A percentile compares a stretch with the other conserved stretches of the same genome.
Conservation (phyloP, 176 grass and related monocot genomes). For the Raddia guianensis region DNA sequence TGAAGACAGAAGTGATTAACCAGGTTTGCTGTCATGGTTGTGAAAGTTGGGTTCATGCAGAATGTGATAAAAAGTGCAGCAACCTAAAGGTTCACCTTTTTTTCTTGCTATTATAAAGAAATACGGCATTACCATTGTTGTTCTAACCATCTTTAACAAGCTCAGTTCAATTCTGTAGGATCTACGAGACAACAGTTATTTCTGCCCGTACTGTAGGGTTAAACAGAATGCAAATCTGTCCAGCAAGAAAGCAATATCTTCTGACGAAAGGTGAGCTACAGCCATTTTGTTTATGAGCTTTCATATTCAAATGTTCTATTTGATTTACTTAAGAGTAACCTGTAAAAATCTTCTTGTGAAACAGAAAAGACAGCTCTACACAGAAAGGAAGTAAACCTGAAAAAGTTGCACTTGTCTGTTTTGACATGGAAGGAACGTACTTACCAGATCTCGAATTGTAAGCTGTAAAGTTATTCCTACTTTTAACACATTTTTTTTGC, state of each 20-base stretch:
- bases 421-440: slow-evolving; percentile 88
- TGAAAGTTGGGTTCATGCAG: slow-evolving; percentile 74
- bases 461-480: slow-evolving; percentile 38
- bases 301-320: slow-evolving; percentile 34
- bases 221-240: slow-evolving; percentile 40
- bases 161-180: slow-evolving; percentile 53
- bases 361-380: slow-evolving; percentile 47
- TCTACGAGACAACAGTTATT: slow-evolving; percentile 65
- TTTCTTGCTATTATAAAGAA: slow-evolving; percentile 20
- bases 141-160: slow-evolving; percentile 45
- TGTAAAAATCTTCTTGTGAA: slow-evolving; percentile 29
- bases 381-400: slow-evolving; percentile 49
- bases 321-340: slow-evolving; percentile 29
- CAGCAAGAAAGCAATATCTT: slow-evolving; percentile 54
- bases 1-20: slow-evolving; percentile 41
- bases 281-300: not conserved
- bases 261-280: slow-evolving; percentile 60
- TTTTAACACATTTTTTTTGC: not conserved
- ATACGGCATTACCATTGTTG: not conserved
- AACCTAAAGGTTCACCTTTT: slow-evolving; percentile 64
- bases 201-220: slow-evolving; percentile 74
- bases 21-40: slow-evolving; percentile 87
- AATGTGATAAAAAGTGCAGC: slow-evolving; percentile 77
- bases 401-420: slow-evolving; percentile 72
- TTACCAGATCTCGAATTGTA: slow-evolving; percentile 88